Base-by-base conservation (phyloP, 164 flowering plant genomes). In the Liquidambar formosana region DNA sequence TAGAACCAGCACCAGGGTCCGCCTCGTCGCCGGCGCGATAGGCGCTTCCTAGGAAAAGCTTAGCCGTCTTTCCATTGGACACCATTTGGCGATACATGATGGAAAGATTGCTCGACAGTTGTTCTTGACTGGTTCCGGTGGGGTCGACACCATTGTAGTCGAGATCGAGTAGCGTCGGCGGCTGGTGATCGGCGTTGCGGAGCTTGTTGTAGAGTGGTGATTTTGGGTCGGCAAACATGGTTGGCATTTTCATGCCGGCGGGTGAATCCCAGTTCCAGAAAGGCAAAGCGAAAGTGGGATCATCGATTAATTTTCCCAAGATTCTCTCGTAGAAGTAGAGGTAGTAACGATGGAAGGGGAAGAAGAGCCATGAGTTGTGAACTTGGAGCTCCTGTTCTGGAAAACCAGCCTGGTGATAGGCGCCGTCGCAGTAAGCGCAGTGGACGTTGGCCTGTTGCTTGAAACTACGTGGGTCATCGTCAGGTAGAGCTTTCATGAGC, bases 251-350 rank as follows among this genome's bases (percentile, higher is more conserved):
- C 94, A 86, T 87, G 38, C 94, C 92, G 18, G 57, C 66, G 0
- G 92, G 90, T 0, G 82, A 22, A 51, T 89, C 94, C 86, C 88
- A 87, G 59, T 86, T 86, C 94, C 94, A 89, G 23, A 21, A 89
- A 0, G 90, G 90, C n/a, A 89, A 26, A 2, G 82, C 85, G 44
- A 89, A 86, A 9, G 79, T 82, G 2, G 89, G 89, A 51, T 89
- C 94, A 9, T 59, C 80, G 8, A 89, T 81, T 66, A 89, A 54
- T 13, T 80, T 88, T 0, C 90, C 94, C 38, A 86, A 56, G 11
- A 89, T 82, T 38, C 41, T 77, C 66, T 86, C 90, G 51, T 69
- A 75, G 79, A 85, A 85, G 66, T 85, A 79, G 10, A 83, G 70
- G 54, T 87, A 87, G 46, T 43, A 78, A 3, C 91, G 71, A 44